Conservation (phyloP, 169 alveolate genomes). For the Plasmodium vinckei region DNA sequence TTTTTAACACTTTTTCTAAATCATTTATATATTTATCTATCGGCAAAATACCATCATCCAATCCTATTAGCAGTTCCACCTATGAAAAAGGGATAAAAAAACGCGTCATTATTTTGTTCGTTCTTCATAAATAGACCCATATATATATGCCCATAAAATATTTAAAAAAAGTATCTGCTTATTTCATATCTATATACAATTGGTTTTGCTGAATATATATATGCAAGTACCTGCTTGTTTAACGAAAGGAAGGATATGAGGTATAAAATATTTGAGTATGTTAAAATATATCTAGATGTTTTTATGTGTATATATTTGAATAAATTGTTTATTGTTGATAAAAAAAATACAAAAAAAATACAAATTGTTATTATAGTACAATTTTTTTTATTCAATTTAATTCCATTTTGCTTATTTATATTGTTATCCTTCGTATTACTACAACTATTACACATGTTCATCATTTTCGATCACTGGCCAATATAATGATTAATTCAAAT, state of each 20-base stretch:
- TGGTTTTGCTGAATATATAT: neutral
- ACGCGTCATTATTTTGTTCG: neutral
- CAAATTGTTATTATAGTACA: conserved; percentile 55
- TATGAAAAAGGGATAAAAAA: conserved; percentile 5
- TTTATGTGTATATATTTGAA: conserved; percentile 45
- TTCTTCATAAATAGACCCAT: neutral
- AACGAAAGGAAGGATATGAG: conserved; percentile 44
- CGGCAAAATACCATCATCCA: conserved; percentile 47
- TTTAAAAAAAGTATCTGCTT: too few species aligned
- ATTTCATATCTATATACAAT: too few species aligned
- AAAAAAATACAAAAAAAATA: conserved; percentile 45
- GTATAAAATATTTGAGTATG: conserved; percentile 48
- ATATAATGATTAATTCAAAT: neutral
- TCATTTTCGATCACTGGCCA: conserved; percentile 4
- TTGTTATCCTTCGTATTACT: conserved; percentile 8
- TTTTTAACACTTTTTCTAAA: conserved; percentile 18
- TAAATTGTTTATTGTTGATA: conserved; percentile 62
- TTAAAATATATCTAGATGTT: conserved; percentile 43
- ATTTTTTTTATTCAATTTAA: conserved; percentile 11
- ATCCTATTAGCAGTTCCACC: conserved; percentile 62
- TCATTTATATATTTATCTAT: conserved; percentile 33
- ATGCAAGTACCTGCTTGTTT: conserved; percentile 20
- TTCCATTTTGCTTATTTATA: conserved; percentile 11
- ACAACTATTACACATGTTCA: conserved; percentile 9
- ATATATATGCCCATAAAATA: neutral